Evolutionary conservation across 768 basidiomycete species (phyloP).

Genomic region (Vishniacozyma victoriae): DNA sequence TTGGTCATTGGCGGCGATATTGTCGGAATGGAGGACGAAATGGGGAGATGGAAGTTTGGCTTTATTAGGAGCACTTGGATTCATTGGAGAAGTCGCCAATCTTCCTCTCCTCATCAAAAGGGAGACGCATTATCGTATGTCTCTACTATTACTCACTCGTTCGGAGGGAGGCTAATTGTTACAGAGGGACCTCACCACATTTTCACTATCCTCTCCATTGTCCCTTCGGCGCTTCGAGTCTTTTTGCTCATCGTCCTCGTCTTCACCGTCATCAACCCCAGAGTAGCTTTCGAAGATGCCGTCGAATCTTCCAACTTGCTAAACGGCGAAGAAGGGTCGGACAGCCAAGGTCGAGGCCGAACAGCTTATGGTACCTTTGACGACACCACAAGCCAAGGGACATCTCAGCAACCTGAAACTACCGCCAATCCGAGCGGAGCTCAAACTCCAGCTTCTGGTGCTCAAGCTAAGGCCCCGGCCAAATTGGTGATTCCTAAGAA

Average conservation of each 20-base stretch:
- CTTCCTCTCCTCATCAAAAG: conserved; percentile 26
- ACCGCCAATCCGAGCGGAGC: conserved; percentile 4
- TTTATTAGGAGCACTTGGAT: conserved; percentile 13
- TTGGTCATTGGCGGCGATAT: conserved; percentile 23
- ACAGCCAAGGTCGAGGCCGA: conserved; percentile 53
- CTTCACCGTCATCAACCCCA: conserved; percentile 59
- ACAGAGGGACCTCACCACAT: conserved; percentile 18
- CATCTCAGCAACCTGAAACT: neutral
- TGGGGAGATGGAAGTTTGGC: conserved; percentile 29
- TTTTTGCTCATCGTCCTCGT: conserved; percentile 46
- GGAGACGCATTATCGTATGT: conserved; percentile 27
- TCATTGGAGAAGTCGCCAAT: conserved; percentile 28
- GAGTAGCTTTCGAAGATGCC: conserved; percentile 56
- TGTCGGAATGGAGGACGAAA: conserved; percentile 25
- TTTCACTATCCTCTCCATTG: conserved; percentile 52
- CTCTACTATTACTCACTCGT: neutral
- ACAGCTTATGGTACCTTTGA: conserved; percentile 56
- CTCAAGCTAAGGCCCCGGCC: conserved; percentile 7
- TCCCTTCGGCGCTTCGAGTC: conserved; percentile 26
- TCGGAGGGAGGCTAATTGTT: neutral
- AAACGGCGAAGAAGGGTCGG: conserved; percentile 50
- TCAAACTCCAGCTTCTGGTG: neutral
- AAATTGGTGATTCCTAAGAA: conserved; percentile 37
- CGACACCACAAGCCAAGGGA: neutral
- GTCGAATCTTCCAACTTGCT: conserved; percentile 46